Percentiles rank a stretch among this genome's conserved stretches.
Conservation (phyloP, 208 protist genomes). For the Trypanosoma platydactyli region DNA sequence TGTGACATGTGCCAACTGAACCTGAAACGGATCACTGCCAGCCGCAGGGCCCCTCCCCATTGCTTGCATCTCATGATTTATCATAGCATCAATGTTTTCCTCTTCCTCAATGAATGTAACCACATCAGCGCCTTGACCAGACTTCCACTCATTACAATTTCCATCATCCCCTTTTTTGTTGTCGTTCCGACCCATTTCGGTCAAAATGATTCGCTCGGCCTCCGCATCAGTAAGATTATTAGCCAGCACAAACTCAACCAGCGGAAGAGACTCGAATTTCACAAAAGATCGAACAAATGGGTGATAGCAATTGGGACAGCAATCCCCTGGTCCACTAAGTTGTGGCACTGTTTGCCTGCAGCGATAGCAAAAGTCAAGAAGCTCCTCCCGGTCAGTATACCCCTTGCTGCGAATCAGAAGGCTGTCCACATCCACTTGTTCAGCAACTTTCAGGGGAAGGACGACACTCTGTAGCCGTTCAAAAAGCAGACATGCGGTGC, state of each 20-base stretch:
- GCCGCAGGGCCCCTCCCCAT: conserved; percentile 69
- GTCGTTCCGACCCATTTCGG: conserved; percentile 50
- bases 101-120: conserved; percentile 78
- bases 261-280: conserved; percentile 90
- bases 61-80: conserved; percentile 78
- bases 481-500: conserved; percentile 85
- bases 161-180: conserved; percentile 25
- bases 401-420: conserved; percentile 88
- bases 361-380: conserved; percentile 90
- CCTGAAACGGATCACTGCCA: conserved; percentile 86
- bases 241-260: conserved; percentile 93
- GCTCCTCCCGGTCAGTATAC: conserved; percentile 87
- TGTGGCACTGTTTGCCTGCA: conserved; percentile 90
- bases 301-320: conserved; percentile 91
- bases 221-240: conserved; percentile 88
- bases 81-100: conserved; percentile 88
- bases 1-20: conserved; percentile 82
- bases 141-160: conserved; percentile 64
- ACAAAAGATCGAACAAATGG: conserved; percentile 93
- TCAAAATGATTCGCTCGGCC: conserved; percentile 78
- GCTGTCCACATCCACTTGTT: conserved; percentile 91
- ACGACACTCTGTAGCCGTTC: conserved; percentile 89
- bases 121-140: conserved; percentile 71
- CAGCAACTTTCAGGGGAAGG: conserved; percentile 77
- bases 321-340: conserved; percentile 76